Percentiles rank a stretch among this genome's conserved stretches.
These are phyloP conservation scores for Rhodomyrtus tomentosa DNA, from an alignment of 345 rosid species.

Conservation along the genomic window DNA sequence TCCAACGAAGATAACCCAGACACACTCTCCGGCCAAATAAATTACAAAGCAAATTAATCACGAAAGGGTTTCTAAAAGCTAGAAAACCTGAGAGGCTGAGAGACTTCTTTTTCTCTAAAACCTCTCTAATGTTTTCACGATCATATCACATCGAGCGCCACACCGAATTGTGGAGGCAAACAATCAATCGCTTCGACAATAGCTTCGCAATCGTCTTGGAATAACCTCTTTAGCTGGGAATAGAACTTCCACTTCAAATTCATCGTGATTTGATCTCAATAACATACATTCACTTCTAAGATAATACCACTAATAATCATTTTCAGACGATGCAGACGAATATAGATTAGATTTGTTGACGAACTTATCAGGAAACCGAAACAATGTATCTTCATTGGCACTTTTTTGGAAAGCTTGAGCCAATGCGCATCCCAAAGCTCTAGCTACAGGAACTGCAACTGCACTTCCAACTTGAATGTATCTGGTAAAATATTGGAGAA, in stretches of 20 bases:
- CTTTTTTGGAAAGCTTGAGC: no score
- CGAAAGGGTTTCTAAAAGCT: not conserved
- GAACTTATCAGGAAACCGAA: no score
- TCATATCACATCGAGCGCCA: not conserved
- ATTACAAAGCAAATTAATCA: not conserved
- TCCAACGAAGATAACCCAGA: not conserved
- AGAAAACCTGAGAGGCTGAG: not conserved
- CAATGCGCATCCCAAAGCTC: no score
- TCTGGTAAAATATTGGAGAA: no score
- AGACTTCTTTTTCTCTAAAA: not conserved
- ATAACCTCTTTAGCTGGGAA: not conserved
- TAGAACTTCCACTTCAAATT: not conserved
- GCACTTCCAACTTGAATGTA: no score
- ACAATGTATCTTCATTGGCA: no score
- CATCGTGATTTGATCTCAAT: not conserved
- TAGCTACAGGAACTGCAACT: no score
- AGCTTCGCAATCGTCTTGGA: not conserved
- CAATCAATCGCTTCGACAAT: not conserved
- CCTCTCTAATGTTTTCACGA: not conserved
- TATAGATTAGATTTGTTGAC: no score
- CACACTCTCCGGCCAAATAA: not conserved
- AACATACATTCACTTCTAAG: not conserved
- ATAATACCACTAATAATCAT: not conserved
- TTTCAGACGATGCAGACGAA: slow-evolving; percentile 18
- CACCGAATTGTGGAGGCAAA: not conserved